These are phyloP conservation scores for Knufia petricola DNA, from an alignment of 2,329 filamentous ascomycete species.

Conservation along the genomic window DNA sequence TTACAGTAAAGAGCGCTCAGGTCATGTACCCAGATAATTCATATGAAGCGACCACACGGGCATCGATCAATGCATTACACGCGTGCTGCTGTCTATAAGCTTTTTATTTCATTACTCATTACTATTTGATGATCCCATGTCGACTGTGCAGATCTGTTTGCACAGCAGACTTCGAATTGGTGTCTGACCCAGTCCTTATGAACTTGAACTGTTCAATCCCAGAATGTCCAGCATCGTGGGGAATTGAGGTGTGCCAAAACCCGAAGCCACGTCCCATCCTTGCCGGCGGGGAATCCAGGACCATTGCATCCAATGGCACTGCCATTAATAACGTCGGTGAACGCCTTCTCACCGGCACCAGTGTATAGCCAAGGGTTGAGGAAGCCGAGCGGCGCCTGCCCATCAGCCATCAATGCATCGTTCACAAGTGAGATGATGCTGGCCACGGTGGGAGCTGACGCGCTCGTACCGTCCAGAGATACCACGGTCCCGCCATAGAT, in stretches of 20 bases:
- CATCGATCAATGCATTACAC: no score
- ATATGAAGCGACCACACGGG: no score
- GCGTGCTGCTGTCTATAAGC: no score
- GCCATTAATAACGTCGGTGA: conserved; percentile 39
- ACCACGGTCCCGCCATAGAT: conserved; percentile 33
- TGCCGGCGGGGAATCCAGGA: conserved; percentile 28
- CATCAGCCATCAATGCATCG: conserved; percentile 45
- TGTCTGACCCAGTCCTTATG: no score
- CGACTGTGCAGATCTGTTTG: no score
- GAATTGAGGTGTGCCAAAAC: conserved; percentile 28
- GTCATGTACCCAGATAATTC: no score
- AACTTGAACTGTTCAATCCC: background rate
- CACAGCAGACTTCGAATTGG: no score
- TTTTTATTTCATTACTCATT: no score
- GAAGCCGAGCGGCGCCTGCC: conserved; percentile 46
- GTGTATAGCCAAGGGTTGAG: conserved; percentile 53
- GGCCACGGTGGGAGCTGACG: conserved; percentile 49
- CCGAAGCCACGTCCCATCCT: conserved; percentile 36
- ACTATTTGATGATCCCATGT: no score
- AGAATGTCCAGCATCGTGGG: conserved; percentile 21
- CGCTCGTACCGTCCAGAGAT: conserved; percentile 33
- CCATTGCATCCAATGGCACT: conserved; percentile 28
- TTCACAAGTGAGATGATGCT: conserved; percentile 54
- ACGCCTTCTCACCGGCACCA: conserved; percentile 34
- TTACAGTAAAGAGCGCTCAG: no score